Conservation (phyloP, 345 rosid genomes). For the Mallotus nudiflorus region DNA sequence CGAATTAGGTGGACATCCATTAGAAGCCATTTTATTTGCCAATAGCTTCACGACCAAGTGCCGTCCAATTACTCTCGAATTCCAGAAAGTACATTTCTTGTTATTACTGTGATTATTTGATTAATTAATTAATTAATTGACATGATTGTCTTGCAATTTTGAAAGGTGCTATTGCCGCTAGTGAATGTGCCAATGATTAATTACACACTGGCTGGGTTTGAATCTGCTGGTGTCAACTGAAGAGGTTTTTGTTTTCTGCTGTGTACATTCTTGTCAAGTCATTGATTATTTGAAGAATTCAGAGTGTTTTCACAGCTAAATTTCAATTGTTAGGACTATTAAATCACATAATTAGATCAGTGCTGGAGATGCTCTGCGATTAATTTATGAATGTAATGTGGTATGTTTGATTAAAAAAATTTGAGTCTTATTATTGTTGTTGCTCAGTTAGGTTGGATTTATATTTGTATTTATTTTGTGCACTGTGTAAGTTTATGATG, state of each 20-base stretch:
- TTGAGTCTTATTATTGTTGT: background rate
- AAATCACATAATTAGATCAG: conserved; percentile 85
- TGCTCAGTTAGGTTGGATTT: background rate
- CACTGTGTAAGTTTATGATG: background rate
- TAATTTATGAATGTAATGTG: conserved; percentile 80
- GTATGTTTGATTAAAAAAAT: conserved; percentile 31
- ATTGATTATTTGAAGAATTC: conserved; percentile 74
- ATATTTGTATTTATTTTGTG: too few species aligned
- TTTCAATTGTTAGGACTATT: conserved; percentile 56
- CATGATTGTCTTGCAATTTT: background rate
- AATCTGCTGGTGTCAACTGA: conserved; percentile 84
- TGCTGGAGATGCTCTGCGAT: conserved; percentile 91
- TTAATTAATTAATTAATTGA: background rate
- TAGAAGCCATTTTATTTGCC: conserved; percentile 90
- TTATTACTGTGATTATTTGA: background rate
- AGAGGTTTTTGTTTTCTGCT: conserved; percentile 92
- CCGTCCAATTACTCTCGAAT: conserved; percentile 96
- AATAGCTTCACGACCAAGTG: conserved; percentile 95
- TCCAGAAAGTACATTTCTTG: conserved; percentile 58
- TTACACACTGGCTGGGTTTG: conserved; percentile 90
- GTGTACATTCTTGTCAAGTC: conserved; percentile 83
- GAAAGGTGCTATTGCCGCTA: conserved; percentile 75
- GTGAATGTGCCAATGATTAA: conserved; percentile 88
- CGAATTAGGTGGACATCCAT: conserved; percentile 60
- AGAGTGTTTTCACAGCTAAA: conserved; percentile 61